phyloP scores from a whole-genome alignment of 2,329 filamentous ascomycete species.

The Neonectria sp. region DNA sequence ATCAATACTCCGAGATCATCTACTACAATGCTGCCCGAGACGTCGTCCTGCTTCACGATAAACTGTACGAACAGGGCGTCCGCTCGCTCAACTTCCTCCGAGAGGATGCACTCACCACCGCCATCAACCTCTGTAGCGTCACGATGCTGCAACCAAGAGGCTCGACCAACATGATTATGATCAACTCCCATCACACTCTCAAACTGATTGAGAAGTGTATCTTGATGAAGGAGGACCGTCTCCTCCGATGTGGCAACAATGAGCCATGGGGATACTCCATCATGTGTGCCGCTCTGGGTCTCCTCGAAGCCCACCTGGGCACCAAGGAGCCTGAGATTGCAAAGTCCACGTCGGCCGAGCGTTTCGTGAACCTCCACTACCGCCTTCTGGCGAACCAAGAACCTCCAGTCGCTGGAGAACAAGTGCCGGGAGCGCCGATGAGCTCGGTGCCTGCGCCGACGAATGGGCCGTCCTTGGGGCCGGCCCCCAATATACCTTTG shows the following conservation, averaged over 20 bases:
- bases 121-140: constrained; percentile 74
- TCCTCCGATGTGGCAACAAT: constrained; percentile 74
- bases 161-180: constrained; percentile 74
- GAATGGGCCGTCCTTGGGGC: constrained; percentile 44
- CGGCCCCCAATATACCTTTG: constrained; percentile 52
- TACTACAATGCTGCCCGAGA: constrained; percentile 75
- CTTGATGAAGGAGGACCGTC: constrained; percentile 72
- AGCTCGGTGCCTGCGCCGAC: constrained; percentile 42
- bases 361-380: constrained; percentile 72
- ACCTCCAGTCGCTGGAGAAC: constrained; percentile 55
- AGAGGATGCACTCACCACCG: constrained; percentile 72
- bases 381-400: constrained; percentile 70
- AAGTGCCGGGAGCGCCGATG: constrained; percentile 43
- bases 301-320: constrained; percentile 72
- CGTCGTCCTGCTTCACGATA: constrained; percentile 74
- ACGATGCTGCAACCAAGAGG: constrained; percentile 72
- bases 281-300: constrained; percentile 72
- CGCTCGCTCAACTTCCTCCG: constrained; percentile 72
- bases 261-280: constrained; percentile 76
- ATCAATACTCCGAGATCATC: constrained; percentile 74
- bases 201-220: constrained; percentile 74
- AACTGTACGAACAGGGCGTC: constrained; percentile 71
- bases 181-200: constrained; percentile 72
- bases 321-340: constrained; percentile 70
- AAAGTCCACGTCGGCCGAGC: constrained; percentile 71